phyloP scores from a whole-genome alignment of 345 rosid species.

The Arabidopsis thaliana region DNA sequence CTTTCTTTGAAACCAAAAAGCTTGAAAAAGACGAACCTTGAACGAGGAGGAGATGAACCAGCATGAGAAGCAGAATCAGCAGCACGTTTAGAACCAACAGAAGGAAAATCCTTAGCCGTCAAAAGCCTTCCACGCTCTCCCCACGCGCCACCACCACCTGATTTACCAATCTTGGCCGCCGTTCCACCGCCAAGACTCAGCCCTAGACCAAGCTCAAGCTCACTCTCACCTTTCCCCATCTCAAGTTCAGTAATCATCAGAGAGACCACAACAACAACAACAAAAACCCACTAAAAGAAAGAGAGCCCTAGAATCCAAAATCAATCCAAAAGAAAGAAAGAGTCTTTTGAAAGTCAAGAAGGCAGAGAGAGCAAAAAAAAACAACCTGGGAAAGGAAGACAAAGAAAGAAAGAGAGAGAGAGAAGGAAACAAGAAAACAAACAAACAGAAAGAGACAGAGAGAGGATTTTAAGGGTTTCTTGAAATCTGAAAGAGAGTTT shows the following conservation, averaged over 20 bases:
- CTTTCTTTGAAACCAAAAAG: conserved; percentile 26
- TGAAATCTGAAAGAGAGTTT: conserved; percentile 32
- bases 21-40: conserved; percentile 49
- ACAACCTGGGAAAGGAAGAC: conserved; percentile 36
- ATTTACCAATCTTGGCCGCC: conserved; percentile 49
- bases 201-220: conserved; percentile 72
- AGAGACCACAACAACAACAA: conserved; percentile 38
- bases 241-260: conserved; percentile 51
- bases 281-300: conserved; percentile 20
- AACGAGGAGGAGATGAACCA: conserved; percentile 66
- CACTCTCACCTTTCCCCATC: conserved; percentile 56
- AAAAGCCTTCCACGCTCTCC: conserved; percentile 80
- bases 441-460: conserved; percentile 45
- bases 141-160: conserved; percentile 52
- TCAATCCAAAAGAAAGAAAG: conserved; percentile 20
- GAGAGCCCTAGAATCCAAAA: conserved; percentile 21
- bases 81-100: conserved; percentile 69
- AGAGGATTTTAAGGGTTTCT: conserved; percentile 44
- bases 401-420: conserved; percentile 29
- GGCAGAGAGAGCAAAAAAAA: background rate
- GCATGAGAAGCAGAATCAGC: conserved; percentile 70
- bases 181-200: conserved; percentile 69
- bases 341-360: conserved; percentile 1
- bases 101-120: conserved; percentile 79
- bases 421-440: conserved; percentile 37